Conservation (phyloP, 2,329 filamentous ascomycete genomes). For the Magnaporthiopsis poae region DNA sequence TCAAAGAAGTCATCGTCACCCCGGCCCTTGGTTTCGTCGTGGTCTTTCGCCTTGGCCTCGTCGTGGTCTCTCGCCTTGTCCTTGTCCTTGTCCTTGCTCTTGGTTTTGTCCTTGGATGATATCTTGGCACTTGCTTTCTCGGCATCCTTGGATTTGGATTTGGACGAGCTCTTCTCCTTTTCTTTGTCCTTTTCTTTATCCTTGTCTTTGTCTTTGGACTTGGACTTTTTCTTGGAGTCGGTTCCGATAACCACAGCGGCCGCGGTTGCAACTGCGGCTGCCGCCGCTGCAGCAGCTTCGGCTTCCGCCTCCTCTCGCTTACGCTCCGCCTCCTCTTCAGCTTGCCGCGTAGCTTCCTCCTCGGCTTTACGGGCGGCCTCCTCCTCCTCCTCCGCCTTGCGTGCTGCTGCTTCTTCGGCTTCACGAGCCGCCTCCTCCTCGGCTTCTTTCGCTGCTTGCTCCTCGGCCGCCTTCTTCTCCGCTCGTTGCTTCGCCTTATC, state of each 20-base stretch:
- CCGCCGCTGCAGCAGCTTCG: conserved; percentile 16
- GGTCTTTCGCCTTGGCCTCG: conserved; percentile 16
- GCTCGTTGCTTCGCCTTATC: conserved; percentile 19
- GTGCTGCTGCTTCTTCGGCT: conserved; percentile 17
- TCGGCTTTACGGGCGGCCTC: conserved; percentile 14
- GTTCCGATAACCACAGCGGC: conserved; percentile 9
- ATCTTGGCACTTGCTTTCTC: conserved; percentile 7
- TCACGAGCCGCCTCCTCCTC: conserved; percentile 19
- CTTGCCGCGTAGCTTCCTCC: conserved; percentile 8
- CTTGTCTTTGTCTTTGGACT: conserved; percentile 27
- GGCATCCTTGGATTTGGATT: conserved; percentile 19
- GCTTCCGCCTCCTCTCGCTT: conserved; percentile 18
- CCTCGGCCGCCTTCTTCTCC: conserved; percentile 18
- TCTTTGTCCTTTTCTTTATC: conserved; percentile 18
- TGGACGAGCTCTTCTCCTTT: conserved; percentile 16
- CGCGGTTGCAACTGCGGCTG: conserved; percentile 15
- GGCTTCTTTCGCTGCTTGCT: conserved; percentile 9
- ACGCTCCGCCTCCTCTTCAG: conserved; percentile 17
- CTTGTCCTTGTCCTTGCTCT: conserved; percentile 20
- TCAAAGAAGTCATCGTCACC: conserved; percentile 21
- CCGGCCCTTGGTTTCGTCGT: conserved; percentile 18
- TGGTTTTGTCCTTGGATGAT: conserved; percentile 14
- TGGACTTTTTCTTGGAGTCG: conserved; percentile 30
- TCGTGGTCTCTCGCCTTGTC: conserved; percentile 16
- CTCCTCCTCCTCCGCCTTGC: conserved; percentile 19